A percentile compares a stretch with the other conserved stretches of the same genome.
Conservation (phyloP, 2,329 filamentous ascomycete genomes). For the Penicillium sclerotigenum region DNA sequence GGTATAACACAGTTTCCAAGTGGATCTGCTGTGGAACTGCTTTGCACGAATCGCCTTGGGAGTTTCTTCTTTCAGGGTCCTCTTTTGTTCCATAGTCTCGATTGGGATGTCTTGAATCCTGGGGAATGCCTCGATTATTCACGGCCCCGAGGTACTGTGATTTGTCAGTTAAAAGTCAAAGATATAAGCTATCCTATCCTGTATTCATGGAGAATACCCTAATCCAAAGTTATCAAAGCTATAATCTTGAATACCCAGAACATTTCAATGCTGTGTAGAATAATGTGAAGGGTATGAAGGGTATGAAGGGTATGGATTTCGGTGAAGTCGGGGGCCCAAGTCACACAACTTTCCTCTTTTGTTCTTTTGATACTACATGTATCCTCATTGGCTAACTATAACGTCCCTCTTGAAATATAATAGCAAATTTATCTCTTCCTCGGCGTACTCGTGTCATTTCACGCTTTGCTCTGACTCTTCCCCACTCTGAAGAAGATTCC, state of each 20-base stretch:
- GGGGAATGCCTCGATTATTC: neutral
- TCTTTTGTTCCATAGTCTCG: neutral
- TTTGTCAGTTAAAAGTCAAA: neutral
- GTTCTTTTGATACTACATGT: neutral
- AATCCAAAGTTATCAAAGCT: neutral
- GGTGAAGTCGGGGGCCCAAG: slow-evolving; percentile 2
- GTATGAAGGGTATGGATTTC: neutral
- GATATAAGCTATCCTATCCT: neutral
- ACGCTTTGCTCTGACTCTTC: neutral
- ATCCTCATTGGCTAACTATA: neutral
- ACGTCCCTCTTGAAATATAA: neutral
- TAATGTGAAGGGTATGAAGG: too few relatives aligned
- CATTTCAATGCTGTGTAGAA: neutral
- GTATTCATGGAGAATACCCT: neutral
- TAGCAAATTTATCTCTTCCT: neutral
- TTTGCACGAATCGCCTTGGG: slow-evolving; percentile 6
- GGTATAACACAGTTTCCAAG: slow-evolving; percentile 3
- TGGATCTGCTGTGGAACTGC: slow-evolving; percentile 12
- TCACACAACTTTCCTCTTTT: neutral
- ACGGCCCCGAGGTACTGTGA: neutral
- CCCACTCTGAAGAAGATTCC: slow-evolving; percentile 16
- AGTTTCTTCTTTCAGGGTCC: neutral
- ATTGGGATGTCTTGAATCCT: neutral
- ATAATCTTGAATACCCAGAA: neutral
- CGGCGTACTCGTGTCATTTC: neutral